Percentiles rank a stretch among this genome's conserved stretches.
Evolutionary conservation across 2,329 filamentous ascomycete genomes (phyloP).

Genomic region (Ceratocystis huliohia): DNA sequence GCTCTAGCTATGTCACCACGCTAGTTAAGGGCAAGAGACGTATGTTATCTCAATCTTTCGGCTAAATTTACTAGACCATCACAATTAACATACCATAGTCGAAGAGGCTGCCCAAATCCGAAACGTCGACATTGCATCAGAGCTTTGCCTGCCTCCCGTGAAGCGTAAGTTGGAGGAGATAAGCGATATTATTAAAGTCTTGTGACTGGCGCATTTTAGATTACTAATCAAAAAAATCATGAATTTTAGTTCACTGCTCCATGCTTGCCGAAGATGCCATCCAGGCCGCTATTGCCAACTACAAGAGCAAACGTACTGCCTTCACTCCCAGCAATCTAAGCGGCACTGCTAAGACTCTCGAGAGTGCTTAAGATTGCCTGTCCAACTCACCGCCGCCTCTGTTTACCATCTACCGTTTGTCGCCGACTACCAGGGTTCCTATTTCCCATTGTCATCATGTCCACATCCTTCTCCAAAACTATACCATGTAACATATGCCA

Average conservation of each 20-base stretch:
- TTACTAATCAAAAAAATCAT: not conserved
- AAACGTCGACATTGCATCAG: conserved; percentile 97
- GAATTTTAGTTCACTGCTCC: conserved; percentile 62
- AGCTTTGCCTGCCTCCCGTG: conserved; percentile 77
- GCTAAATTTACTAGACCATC: not conserved
- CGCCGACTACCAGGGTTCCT: not conserved
- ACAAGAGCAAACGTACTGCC: conserved; percentile 60
- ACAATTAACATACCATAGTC: conserved; percentile 31
- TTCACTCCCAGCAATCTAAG: conserved; percentile 57
- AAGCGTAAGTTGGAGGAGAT: conserved; percentile 50
- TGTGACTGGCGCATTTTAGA: not conserved
- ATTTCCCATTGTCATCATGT: not conserved
- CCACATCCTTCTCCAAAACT: not conserved
- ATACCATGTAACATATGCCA: conserved; percentile 1
- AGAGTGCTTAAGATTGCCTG: conserved; percentile 4
- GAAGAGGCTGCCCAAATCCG: conserved; percentile 86
- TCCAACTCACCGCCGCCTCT: not conserved
- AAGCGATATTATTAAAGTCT: not conserved
- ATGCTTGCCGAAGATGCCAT: conserved; percentile 88
- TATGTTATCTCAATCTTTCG: not conserved
- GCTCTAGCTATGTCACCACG: conserved; percentile 90
- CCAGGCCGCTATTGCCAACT: conserved; percentile 80
- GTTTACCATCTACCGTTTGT: not conserved
- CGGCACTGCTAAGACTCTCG: conserved; percentile 44
- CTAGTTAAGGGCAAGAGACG: conserved; percentile 81